A percentile compares a stretch with the other conserved stretches of the same genome.
Evolutionary conservation across 768 basidiomycete genomes (phyloP).

Genomic region (Ramaria rubella): DNA sequence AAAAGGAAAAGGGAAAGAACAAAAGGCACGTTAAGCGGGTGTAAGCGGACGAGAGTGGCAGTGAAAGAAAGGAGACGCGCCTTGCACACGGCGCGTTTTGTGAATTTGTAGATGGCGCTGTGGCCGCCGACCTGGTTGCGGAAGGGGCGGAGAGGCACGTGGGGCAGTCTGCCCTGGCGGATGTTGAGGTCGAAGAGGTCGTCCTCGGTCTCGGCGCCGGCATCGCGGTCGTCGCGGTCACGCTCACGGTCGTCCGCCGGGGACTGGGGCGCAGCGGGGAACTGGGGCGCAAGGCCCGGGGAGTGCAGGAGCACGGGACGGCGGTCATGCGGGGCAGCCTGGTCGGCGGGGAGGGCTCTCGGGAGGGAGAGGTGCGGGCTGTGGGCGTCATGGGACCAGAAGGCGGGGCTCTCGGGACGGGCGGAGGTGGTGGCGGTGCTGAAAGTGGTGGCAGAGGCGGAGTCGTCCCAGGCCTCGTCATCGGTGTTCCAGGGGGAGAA

Average conservation of each 20-base stretch:
- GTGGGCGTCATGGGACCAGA: too few species aligned
- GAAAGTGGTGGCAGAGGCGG: constrained; percentile 67
- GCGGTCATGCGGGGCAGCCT: constrained; percentile 15
- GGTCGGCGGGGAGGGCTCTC: constrained; percentile 16
- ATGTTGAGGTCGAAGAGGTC: constrained; percentile 36
- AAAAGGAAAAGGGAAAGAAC: background rate
- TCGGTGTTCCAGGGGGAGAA: constrained; percentile 44
- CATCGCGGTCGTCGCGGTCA: background rate
- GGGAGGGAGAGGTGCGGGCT: constrained; percentile 17
- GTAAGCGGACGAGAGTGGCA: constrained; percentile 5
- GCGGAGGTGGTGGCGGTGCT: constrained; percentile 55
- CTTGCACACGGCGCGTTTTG: constrained; percentile 97
- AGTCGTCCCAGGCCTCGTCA: constrained; percentile 54
- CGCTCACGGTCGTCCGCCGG: too few species aligned
- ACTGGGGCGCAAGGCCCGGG: too few species aligned
- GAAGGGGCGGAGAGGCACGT: constrained; percentile 92
- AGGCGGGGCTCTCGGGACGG: constrained; percentile 35
- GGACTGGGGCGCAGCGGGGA: constrained; percentile 11
- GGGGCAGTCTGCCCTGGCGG: constrained; percentile 60
- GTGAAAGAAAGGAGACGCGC: constrained; percentile 23
- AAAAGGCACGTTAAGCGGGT: background rate
- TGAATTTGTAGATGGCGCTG: constrained; percentile 95
- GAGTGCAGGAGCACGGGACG: constrained; percentile 11
- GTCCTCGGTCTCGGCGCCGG: constrained; percentile 18
- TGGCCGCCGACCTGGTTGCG: constrained; percentile 98